These are phyloP conservation scores for Eucalyptus grandis DNA, from an alignment of 345 rosid species.

Conservation along the genomic window DNA sequence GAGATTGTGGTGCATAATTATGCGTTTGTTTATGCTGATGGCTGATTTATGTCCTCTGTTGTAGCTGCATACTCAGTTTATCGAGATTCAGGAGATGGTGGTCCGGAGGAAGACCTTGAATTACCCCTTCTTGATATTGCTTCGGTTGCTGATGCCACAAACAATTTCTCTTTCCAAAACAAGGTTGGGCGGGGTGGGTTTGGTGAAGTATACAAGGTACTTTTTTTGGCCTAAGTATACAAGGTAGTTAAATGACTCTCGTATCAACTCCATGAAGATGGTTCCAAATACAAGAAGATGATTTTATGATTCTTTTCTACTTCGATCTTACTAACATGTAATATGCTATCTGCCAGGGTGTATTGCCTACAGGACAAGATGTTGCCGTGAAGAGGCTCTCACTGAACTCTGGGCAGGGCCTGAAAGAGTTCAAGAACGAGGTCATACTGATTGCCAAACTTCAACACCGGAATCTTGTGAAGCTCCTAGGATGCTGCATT, in stretches of 20 bases:
- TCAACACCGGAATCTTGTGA: conserved; percentile 71
- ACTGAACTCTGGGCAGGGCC: conserved; percentile 12
- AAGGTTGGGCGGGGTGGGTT: conserved; percentile 14
- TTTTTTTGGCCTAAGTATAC: background rate
- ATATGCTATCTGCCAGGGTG: background rate
- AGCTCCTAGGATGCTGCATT: conserved; percentile 54
- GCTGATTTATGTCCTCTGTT: background rate
- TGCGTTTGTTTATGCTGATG: background rate
- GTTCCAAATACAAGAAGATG: too few species aligned
- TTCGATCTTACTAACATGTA: background rate
- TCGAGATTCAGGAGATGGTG: background rate
- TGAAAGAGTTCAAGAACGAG: conserved; percentile 20
- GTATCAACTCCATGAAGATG: too few species aligned
- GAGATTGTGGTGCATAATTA: background rate
- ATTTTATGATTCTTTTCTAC: background rate
- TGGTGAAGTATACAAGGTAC: conserved; percentile 12
- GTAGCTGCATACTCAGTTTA: background rate
- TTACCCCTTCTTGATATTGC: background rate
- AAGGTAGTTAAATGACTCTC: background rate
- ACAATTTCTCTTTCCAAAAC: background rate
- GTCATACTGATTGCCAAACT: conserved; percentile 24
- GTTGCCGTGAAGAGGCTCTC: conserved; percentile 23
- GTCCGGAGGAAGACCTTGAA: background rate
- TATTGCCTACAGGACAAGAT: background rate
- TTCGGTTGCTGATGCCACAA: conserved; percentile 1